These are phyloP conservation scores for Calophaca sinica DNA, from an alignment of 306 rosid genomes.

Conservation along the genomic window DNA sequence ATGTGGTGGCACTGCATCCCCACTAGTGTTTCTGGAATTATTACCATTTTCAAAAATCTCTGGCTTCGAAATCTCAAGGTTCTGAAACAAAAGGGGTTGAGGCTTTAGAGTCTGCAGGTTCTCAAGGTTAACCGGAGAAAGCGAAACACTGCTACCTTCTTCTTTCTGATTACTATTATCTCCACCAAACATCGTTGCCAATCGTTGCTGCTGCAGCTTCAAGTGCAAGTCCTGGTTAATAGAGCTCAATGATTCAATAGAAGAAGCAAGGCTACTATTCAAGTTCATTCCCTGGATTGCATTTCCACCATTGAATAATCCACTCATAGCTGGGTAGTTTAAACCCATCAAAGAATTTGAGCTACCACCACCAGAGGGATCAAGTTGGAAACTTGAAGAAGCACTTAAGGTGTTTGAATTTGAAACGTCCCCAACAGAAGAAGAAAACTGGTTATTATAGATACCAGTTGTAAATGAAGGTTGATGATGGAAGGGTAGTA, in stretches of 20 bases:
- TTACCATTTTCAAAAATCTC: conserved; percentile 29
- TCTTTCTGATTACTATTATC: conserved; percentile 36
- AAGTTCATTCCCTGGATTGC: conserved; percentile 53
- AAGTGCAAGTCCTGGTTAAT: conserved; percentile 94
- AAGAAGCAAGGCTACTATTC: conserved; percentile 59
- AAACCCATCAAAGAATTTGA: conserved; percentile 47
- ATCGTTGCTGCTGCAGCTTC: conserved; percentile 87
- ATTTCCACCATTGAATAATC: conserved; percentile 16
- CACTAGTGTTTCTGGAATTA: conserved; percentile 48
- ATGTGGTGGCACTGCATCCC: conserved; percentile 56
- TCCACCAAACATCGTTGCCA: conserved; percentile 65
- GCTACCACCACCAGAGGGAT: conserved; percentile 43
- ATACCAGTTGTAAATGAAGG: not conserved
- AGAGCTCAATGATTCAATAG: conserved; percentile 87
- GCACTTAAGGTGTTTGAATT: not conserved
- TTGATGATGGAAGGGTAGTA: conserved; percentile 45
- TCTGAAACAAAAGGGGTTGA: conserved; percentile 68
- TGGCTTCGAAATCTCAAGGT: conserved; percentile 57
- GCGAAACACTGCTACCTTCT: not conserved
- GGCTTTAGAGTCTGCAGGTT: conserved; percentile 55
- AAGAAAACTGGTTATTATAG: conserved; percentile 52
- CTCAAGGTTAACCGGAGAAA: conserved; percentile 40
- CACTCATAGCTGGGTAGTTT: conserved; percentile 47
- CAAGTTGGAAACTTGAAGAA: conserved; percentile 55
- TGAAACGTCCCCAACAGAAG: conserved; percentile 56